Evolutionary conservation across 495 filamentous ascomycete species (phyloP), one percentile per base, ranked within the genome.

Genomic region (Opeltia flavorubescens): DNA sequence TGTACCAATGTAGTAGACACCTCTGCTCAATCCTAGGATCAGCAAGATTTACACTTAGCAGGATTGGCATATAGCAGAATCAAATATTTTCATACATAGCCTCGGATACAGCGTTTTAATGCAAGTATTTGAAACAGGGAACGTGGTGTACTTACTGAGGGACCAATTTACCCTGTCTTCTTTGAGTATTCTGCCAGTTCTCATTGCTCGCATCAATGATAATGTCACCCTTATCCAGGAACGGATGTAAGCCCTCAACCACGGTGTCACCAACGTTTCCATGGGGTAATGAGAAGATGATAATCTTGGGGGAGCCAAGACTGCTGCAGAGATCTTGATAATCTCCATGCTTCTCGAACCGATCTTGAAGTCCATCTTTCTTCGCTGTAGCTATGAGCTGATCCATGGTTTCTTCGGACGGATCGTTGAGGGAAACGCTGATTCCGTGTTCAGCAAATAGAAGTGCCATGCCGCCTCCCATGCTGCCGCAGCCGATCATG

Each of bases 161-260:
- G 2, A 62, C 62, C 33, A 78, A 66, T 33, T 76, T 70, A 24
- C 60, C 68, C 62, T 84, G 80, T 7, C 81, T 61, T 12, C 74
- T 56, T 50, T 87, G 75, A 0, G 82, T 84, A n/a, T 71, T 77
- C 26, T 70, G 61, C 51, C 76, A 86, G 52, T 83, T 66, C 62
- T 87, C 81, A 50, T 86, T 86, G 0, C 76, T 77, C 17, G 75
- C 77, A 56, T 86, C 82, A 7, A 87, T 66, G 43, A 88, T 78
- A 40, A 86, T 75, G 56, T 87, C 81, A 5, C 78, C 78, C 21
- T 59, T 63, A 25, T 71, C 66, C 11, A 86, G 59, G 44, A 75
- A 67, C 1, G 66, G 67, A 40, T 68, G 66, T 7, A 86, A 62
- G 44, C 68, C 68, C 3, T 68, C 69, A 4, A 86, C 59, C n/a